phyloP scores from a whole-genome alignment of 352 stramenopile species.

The Pythium guiyangense region DNA sequence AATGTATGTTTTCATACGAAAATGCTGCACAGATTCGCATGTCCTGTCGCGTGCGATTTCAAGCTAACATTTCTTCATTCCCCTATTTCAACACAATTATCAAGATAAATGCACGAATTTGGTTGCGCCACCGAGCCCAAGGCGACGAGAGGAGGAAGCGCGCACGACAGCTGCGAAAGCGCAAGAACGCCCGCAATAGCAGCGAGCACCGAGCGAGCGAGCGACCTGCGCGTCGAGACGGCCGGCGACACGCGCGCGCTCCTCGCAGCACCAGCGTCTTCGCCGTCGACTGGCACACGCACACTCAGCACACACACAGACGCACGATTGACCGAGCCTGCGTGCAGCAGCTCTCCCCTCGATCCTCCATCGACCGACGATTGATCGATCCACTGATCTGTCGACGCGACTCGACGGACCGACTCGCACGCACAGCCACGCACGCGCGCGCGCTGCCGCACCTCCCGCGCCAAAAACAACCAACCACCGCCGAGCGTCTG shows the following conservation, averaged over 20 bases:
- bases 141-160: background rate
- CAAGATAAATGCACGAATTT: background rate
- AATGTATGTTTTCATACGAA: too few species aligned
- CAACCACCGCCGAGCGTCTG: background rate
- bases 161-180: background rate
- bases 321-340: too few species aligned
- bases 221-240: background rate
- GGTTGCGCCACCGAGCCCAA: background rate
- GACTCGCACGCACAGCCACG: background rate
- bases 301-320: too few species aligned
- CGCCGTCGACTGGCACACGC: background rate
- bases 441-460: too few species aligned
- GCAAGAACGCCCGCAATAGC: conserved; percentile 1
- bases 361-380: background rate
- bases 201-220: background rate
- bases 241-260: background rate
- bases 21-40: too few species aligned
- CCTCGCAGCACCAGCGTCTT: background rate
- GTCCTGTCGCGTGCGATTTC: background rate
- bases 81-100: background rate
- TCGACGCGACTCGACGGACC: background rate
- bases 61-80: background rate
- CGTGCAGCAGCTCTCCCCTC: background rate
- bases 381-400: background rate
- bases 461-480: background rate